phyloP scores from a whole-genome alignment of 1,284 basidiomycete genomes.

The Caloboletus firmus region DNA sequence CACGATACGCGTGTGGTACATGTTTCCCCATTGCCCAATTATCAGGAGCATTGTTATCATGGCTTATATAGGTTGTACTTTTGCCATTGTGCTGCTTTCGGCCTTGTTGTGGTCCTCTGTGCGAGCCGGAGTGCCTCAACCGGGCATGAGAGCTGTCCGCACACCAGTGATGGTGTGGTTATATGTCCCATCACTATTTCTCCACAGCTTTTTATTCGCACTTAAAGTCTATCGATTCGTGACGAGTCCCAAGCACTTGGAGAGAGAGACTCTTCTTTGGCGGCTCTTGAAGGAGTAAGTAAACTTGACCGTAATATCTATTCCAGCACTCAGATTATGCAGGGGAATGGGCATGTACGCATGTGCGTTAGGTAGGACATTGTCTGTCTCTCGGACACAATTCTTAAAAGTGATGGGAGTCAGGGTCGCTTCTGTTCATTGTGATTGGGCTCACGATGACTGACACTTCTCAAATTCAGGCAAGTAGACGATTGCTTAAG shows the following conservation, averaged over 20 bases:
- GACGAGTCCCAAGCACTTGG: constrained; percentile 14
- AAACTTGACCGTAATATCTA: neutral
- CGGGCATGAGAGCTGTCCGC: neutral
- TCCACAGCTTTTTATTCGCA: constrained; percentile 24
- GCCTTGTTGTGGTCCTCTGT: neutral
- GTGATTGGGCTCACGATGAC: constrained; percentile 14
- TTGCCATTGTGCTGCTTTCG: neutral
- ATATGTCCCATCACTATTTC: constrained; percentile 15
- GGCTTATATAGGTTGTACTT: neutral
- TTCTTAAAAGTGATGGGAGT: neutral
- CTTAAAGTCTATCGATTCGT: constrained; percentile 27
- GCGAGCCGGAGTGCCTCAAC: neutral
- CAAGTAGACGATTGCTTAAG: constrained; percentile 2
- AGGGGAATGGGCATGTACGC: constrained; percentile 27
- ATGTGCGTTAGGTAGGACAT: constrained; percentile 12
- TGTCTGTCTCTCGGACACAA: neutral
- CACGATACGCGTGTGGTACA: constrained; percentile 25
- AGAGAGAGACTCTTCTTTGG: constrained; percentile 19
- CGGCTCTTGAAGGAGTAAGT: constrained; percentile 20
- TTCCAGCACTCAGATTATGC: neutral
- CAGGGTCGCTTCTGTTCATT: constrained; percentile 22
- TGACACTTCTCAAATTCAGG: constrained; percentile 1
- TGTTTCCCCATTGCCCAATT: constrained; percentile 14
- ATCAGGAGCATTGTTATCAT: constrained; percentile 11
- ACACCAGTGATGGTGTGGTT: constrained; percentile 6